A percentile compares a stretch with the other conserved stretches of the same genome.
Conservation (phyloP, 1,284 basidiomycete species). For the Austropuccinia psidii region DNA sequence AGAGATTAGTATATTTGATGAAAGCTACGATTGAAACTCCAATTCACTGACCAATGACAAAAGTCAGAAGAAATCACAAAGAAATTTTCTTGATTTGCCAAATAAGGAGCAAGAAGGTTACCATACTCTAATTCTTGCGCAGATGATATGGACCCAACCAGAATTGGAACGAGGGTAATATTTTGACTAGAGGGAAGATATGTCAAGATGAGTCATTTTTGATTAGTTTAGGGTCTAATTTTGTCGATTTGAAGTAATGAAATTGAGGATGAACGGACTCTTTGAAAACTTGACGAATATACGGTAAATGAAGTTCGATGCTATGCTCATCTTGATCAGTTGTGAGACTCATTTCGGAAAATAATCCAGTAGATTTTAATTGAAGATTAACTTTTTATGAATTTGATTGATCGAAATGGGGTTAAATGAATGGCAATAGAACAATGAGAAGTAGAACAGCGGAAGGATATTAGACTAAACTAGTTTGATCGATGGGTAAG, state of each 20-base stretch:
- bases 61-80: conserved; percentile 93
- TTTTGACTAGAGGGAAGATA: conserved; percentile 53
- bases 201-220: not conserved
- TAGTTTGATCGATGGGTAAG: conserved; percentile 64
- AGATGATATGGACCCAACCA: conserved; percentile 73
- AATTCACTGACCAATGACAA: conserved; percentile 47
- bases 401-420: not conserved
- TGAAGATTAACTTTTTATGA: conserved; percentile 58
- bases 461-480: conserved; percentile 51
- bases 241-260: not conserved
- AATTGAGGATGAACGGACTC: conserved; percentile 52
- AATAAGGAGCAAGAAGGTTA: conserved; percentile 66
- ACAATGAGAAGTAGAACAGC: not conserved
- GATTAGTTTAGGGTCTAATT: not conserved
- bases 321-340: conserved; percentile 93
- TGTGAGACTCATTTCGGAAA: conserved; percentile 59
- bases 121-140: conserved; percentile 61
- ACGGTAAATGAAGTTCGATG: conserved; percentile 95
- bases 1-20: too few species aligned
- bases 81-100: conserved; percentile 67
- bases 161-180: conserved; percentile 76
- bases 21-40: not conserved
- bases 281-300: conserved; percentile 76
- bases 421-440: conserved; percentile 10
- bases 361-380: conserved; percentile 62